Conservation (phyloP, 2,329 filamentous ascomycete species). For the Pseudogymnoascus sp. region DNA sequence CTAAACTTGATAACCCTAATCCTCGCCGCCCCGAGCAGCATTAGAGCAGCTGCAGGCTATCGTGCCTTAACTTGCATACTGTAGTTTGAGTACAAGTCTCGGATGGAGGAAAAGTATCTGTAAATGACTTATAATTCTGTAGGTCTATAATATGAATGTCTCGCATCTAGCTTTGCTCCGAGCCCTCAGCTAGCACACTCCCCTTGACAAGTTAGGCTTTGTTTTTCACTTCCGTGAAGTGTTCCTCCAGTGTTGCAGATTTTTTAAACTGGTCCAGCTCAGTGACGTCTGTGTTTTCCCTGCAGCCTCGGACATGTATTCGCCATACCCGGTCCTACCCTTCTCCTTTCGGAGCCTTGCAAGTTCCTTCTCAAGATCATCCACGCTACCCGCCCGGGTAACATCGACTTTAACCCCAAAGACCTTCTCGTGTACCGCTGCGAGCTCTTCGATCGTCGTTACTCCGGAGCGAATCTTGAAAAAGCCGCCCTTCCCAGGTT, state of each 20-base stretch:
- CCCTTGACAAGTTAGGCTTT: not conserved
- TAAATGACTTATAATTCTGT: not conserved
- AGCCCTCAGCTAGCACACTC: not conserved
- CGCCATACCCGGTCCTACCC: not conserved
- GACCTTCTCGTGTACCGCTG: not conserved
- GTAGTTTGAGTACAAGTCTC: not conserved
- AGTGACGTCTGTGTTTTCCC: not conserved
- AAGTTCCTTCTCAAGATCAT: constrained; percentile 3
- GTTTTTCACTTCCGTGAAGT: not conserved
- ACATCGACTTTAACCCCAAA: not conserved
- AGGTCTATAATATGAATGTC: not conserved
- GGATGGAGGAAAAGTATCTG: not conserved
- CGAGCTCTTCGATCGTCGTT: not conserved
- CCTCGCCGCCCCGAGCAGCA: too few species aligned
- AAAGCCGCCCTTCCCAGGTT: not conserved
- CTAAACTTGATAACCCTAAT: too few species aligned
- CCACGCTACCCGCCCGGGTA: not conserved
- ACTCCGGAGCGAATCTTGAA: not conserved
- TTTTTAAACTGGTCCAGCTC: not conserved
- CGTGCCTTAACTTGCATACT: too few species aligned
- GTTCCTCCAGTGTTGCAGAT: not conserved
- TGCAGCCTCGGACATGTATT: not conserved
- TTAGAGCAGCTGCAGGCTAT: too few species aligned
- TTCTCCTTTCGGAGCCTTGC: not conserved
- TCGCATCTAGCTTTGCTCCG: not conserved